Evolutionary conservation across 441 rosid genomes (phyloP).

Genomic region (Adansonia madagascariensis): DNA sequence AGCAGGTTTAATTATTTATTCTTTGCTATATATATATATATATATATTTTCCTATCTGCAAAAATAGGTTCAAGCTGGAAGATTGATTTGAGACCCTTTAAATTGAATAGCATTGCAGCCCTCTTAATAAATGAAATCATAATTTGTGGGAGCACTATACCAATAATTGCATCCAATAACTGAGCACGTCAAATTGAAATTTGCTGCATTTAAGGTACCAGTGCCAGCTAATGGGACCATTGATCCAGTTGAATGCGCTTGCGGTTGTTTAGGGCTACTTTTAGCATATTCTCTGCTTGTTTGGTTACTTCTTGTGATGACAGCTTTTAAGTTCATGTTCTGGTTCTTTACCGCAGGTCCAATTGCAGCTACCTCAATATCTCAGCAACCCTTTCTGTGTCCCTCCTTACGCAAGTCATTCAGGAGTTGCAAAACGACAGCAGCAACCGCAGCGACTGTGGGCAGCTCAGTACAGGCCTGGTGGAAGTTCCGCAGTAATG

Average conservation of each 20-base stretch:
- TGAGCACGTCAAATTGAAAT: neutral
- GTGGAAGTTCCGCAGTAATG: conserved; percentile 37
- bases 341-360: conserved; percentile 44
- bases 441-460: conserved; percentile 51
- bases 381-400: conserved; percentile 41
- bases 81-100: conserved; percentile 9
- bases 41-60: neutral
- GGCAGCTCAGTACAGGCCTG: conserved; percentile 45
- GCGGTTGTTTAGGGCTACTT: neutral
- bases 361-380: conserved; percentile 52
- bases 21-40: neutral
- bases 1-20: conserved; percentile 53
- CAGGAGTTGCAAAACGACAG: conserved; percentile 41
- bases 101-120: neutral
- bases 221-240: neutral
- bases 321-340: neutral
- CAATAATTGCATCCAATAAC: conserved; percentile 5
- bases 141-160: neutral
- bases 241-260: neutral
- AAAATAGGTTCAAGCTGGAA: neutral
- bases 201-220: neutral
- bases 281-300: neutral
- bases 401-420: conserved; percentile 33
- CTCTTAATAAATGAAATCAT: neutral
- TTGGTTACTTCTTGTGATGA: neutral